Evolutionary conservation across 2,329 filamentous ascomycete genomes (phyloP).

Genomic region (Teratosphaeria destructans): DNA sequence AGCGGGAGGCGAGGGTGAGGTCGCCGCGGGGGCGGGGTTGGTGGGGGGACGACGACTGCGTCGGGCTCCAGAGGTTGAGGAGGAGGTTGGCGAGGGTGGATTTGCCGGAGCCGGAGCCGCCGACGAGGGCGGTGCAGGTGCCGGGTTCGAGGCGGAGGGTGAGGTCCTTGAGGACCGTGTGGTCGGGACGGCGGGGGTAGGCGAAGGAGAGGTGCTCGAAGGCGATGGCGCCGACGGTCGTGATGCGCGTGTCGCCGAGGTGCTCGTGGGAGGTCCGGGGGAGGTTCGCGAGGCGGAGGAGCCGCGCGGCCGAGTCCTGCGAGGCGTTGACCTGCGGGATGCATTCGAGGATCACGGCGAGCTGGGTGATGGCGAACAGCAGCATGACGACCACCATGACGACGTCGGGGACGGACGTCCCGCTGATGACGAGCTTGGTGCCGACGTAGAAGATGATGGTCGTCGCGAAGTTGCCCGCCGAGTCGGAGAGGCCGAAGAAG

Average conservation of each 20-base stretch:
- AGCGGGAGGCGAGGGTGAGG: conserved; percentile 48
- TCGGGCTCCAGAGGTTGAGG: conserved; percentile 66
- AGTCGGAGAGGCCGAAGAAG: conserved; percentile 70
- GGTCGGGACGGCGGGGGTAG: conserved; percentile 52
- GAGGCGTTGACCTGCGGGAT: conserved; percentile 74
- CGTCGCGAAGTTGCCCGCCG: conserved; percentile 58
- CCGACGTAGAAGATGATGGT: conserved; percentile 81
- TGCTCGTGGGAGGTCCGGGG: conserved; percentile 50
- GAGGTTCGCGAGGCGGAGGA: conserved; percentile 60
- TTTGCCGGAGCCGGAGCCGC: conserved; percentile 81
- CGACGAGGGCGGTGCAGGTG: conserved; percentile 67
- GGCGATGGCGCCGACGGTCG: conserved; percentile 42
- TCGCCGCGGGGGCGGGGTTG: conserved; percentile 23
- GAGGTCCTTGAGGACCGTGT: conserved; percentile 51
- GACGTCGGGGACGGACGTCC: conserved; percentile 47
- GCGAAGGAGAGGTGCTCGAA: conserved; percentile 57
- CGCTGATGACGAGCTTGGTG: conserved; percentile 48
- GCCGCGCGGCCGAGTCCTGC: conserved; percentile 58
- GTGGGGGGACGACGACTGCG: conserved; percentile 32
- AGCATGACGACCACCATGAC: conserved; percentile 71
- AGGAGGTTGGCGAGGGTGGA: conserved; percentile 71
- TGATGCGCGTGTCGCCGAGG: conserved; percentile 35
- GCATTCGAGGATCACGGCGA: conserved; percentile 57
- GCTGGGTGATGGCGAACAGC: conserved; percentile 69
- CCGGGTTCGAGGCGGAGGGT: conserved; percentile 54